Conservation (phyloP, 257 asterid species). For the Salvia rosmarinus region DNA sequence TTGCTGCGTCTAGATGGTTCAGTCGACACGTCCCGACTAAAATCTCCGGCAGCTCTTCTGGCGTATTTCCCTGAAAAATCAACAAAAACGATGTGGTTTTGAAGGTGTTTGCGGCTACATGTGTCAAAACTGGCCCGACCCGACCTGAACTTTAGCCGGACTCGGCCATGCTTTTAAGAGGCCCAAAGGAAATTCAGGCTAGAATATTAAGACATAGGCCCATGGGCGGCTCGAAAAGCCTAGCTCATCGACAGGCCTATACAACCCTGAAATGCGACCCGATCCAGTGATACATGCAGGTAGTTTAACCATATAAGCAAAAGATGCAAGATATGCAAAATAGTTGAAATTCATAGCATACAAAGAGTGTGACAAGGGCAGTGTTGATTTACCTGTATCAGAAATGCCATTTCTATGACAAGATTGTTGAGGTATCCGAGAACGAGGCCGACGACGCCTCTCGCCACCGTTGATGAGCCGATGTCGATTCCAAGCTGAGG, state of each 20-base stretch:
- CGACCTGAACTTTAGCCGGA: no score
- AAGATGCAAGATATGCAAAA: background rate
- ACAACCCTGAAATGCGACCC: no score
- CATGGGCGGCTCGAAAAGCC: no score
- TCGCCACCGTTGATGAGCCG: slow-evolving; percentile 89
- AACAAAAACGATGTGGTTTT: background rate
- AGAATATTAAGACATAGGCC: no score
- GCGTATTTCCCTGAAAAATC: slow-evolving; percentile 68
- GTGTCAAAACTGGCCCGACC: background rate
- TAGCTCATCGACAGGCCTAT: no score
- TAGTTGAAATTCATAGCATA: background rate
- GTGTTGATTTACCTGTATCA: slow-evolving; percentile 67
- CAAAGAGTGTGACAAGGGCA: background rate
- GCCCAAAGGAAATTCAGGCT: no score
- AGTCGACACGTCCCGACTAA: slow-evolving; percentile 88
- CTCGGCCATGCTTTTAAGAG: no score
- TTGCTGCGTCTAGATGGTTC: slow-evolving; percentile 74
- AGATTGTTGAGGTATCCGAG: slow-evolving; percentile 89
- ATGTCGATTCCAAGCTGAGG: slow-evolving; percentile 76
- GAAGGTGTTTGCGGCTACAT: background rate
- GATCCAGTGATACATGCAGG: background rate
- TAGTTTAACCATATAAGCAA: background rate
- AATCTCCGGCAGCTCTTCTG: slow-evolving; percentile 82
- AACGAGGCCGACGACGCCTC: slow-evolving; percentile 87
- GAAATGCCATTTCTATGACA: slow-evolving; percentile 90